These are phyloP conservation scores for Melocanna baccifera DNA, from an alignment of 176 grass and related monocot genomes.

Conservation along the genomic window DNA sequence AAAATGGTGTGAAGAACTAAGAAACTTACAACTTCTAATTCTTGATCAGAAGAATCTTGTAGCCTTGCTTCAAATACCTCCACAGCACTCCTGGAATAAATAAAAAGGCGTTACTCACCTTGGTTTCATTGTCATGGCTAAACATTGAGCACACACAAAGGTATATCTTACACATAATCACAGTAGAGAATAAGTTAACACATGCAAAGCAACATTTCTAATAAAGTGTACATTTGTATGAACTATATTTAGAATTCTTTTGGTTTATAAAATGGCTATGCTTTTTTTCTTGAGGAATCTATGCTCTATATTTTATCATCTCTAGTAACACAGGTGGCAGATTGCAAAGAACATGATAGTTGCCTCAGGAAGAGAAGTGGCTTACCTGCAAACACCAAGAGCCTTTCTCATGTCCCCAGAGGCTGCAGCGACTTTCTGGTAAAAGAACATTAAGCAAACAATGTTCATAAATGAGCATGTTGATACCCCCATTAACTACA, in stretches of 20 bases:
- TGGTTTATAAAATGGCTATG: not conserved
- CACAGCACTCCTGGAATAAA: constrained; percentile 72
- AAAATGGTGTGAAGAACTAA: not conserved
- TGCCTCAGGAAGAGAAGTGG: constrained; percentile 4
- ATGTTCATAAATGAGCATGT: not conserved
- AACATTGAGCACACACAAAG: not conserved
- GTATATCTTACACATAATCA: not conserved
- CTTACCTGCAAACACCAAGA: constrained; percentile 87
- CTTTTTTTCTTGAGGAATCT: too few species aligned
- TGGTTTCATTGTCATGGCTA: not conserved
- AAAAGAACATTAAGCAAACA: constrained; percentile 31
- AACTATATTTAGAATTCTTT: too few species aligned
- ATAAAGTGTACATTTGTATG: not conserved
- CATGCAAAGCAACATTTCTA: not conserved
- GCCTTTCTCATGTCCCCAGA: constrained; percentile 97
- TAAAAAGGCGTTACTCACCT: not conserved
- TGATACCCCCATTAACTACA: not conserved
- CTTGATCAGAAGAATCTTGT: constrained; percentile 43
- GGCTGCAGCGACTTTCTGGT: constrained; percentile 84
- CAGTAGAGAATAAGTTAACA: not conserved
- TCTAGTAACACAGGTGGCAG: not conserved
- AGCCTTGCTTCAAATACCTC: constrained; percentile 79
- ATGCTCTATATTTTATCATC: not conserved
- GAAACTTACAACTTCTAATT: constrained; percentile 62
- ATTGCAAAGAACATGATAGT: not conserved